Conservation (phyloP, 2,329 filamentous ascomycete genomes). For the Pseudogymnoascus sp. region DNA sequence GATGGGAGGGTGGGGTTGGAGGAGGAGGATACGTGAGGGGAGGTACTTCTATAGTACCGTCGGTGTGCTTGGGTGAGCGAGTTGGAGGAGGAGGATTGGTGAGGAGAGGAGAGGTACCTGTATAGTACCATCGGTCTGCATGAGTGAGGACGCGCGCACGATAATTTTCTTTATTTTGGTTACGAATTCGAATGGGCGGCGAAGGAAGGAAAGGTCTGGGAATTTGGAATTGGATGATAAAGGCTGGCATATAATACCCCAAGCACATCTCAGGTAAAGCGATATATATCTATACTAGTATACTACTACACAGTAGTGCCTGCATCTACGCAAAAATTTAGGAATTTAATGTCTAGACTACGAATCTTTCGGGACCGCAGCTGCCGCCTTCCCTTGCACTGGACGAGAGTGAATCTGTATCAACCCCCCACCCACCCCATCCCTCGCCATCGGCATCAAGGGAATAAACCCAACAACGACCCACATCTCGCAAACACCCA, state of each 20-base stretch:
- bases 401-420: neutral
- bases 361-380: neutral
- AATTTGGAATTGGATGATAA: slow-evolving; percentile 77
- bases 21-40: neutral
- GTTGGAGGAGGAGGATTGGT: neutral
- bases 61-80: neutral
- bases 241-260: neutral
- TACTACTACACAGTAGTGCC: neutral
- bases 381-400: neutral
- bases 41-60: neutral
- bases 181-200: neutral
- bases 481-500: neutral
- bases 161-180: neutral
- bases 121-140: neutral
- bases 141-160: neutral
- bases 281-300: slow-evolving; percentile 1
- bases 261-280: neutral
- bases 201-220: slow-evolving; percentile 79
- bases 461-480: neutral
- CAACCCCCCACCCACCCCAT: neutral
- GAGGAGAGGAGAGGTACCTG: neutral
- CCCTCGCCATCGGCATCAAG: neutral
- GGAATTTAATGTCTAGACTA: neutral
- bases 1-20: neutral
- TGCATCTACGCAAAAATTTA: neutral